A percentile compares a stretch with the other conserved stretches of the same genome.
phyloP scores from a whole-genome alignment of 805 yeast genomes.

The Kluyveromyces aestuarii region DNA sequence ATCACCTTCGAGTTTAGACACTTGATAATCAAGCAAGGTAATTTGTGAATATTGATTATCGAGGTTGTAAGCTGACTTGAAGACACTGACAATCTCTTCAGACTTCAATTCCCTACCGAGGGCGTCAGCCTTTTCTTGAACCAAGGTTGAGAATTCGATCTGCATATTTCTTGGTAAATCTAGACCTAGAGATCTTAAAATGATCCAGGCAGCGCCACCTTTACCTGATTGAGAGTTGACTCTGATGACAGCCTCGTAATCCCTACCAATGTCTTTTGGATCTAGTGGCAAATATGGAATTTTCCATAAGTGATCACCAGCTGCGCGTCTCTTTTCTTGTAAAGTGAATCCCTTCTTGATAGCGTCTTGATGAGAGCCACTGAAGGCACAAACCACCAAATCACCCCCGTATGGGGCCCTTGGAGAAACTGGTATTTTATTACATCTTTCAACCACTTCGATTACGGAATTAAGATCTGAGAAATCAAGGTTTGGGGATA shows the following conservation, averaged over 20 bases:
- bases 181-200: slow-evolving; percentile 58
- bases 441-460: slow-evolving; percentile 64
- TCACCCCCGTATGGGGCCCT: slow-evolving; percentile 80
- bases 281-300: slow-evolving; percentile 74
- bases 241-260: slow-evolving; percentile 73
- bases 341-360: slow-evolving; percentile 56
- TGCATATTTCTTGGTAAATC: slow-evolving; percentile 69
- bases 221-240: slow-evolving; percentile 84
- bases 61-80: slow-evolving; percentile 47
- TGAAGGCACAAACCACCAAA: slow-evolving; percentile 68
- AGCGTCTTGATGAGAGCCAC: slow-evolving; percentile 67
- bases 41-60: slow-evolving; percentile 28
- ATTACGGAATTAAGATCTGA: slow-evolving; percentile 59
- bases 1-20: slow-evolving; percentile 30
- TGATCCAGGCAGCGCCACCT: slow-evolving; percentile 83
- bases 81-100: slow-evolving; percentile 51
- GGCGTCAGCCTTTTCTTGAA: slow-evolving; percentile 55
- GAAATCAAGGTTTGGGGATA: slow-evolving; percentile 61
- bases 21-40: slow-evolving; percentile 34
- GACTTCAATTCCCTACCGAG: slow-evolving; percentile 62
- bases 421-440: slow-evolving; percentile 63
- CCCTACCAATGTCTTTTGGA: slow-evolving; percentile 74
- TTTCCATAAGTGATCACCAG: slow-evolving; percentile 49
- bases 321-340: slow-evolving; percentile 41
- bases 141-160: slow-evolving; percentile 55